These are phyloP conservation scores for Venturia pyrina DNA, from an alignment of 2,329 filamentous ascomycete genomes.

Conservation along the genomic window DNA sequence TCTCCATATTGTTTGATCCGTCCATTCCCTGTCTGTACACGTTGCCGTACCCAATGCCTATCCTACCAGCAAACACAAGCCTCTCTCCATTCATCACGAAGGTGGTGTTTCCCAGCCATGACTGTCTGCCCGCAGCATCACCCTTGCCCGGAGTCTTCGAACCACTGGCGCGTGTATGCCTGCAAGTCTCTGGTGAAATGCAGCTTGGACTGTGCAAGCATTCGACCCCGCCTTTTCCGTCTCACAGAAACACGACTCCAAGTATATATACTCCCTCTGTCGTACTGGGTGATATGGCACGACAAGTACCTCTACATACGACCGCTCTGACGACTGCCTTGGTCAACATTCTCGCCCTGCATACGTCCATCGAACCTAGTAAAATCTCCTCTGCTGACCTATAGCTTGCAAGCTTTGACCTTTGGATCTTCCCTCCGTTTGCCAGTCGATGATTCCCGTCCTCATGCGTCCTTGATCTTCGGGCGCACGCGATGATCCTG, in stretches of 20 bases:
- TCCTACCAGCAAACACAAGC: not conserved
- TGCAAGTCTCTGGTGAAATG: constrained; percentile 10
- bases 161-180: constrained; percentile 2
- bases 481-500: constrained; percentile 10
- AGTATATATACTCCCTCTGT: not conserved
- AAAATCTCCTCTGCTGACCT: constrained; percentile 11
- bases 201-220: constrained; percentile 8
- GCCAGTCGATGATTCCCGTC: constrained; percentile 3
- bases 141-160: not conserved
- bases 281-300: not conserved
- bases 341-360: not conserved
- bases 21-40: not conserved
- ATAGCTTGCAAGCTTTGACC: constrained; percentile 8
- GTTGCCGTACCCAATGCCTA: not conserved
- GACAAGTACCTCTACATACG: constrained; percentile 9
- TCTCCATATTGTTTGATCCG: constrained; percentile 1
- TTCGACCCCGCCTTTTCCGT: constrained; percentile 10
- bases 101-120: constrained; percentile 1
- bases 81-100: not conserved
- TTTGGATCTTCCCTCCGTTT: constrained; percentile 4
- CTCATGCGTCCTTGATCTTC: constrained; percentile 10
- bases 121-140: not conserved
- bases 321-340: constrained; percentile 4
- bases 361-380: constrained; percentile 6
- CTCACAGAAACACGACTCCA: constrained; percentile 3